Base-by-base conservation (phyloP, 768 basidiomycete genomes). In the Podaxis sp. region DNA sequence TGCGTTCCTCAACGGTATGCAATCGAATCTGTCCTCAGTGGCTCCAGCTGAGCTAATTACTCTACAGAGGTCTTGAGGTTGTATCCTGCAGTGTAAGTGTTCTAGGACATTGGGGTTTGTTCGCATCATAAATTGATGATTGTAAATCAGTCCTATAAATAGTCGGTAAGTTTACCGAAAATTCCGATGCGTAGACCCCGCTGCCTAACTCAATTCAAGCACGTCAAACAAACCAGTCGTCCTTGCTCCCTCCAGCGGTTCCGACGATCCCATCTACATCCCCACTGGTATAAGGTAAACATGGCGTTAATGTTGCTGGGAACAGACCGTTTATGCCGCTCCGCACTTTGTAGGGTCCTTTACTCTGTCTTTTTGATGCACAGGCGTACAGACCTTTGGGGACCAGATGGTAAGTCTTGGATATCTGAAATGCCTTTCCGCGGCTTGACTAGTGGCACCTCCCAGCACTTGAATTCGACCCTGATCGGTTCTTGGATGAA, bases 401-500 rank as follows among this genome's bases (percentile, higher is more conserved):
- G 85, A 7, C 78, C 84, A 1, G 85, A 86, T 67, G 86, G 85
- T 84, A 61, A 36, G 75, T 61, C 1, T 50, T 61, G 13, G 6
- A 38, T 47, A 4, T 51, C 55, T 43, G 22, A 25, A 19, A 9
- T 17, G 8, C 24, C 37, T 9, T 40, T 15, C 2, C 15, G 55
- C 13, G 15, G 13, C 29, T n/a, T 54, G 33, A 57, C 13, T 24
- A 38, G 11, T 49, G 9, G 24, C 37, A 24, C 17, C 38, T 25
- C 38, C 6, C 49, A 78, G 84, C 85, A 2, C 79, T 81, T 17
- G 65, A 76, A 53, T 89, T 88, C 65, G 86, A 89, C 66, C 88
- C 87, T 0, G 85, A 87, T 65, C 77, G 88, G 15, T 90, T 85
- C 77, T 70, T 88, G 50, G 87, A 89, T 60, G 78, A 79, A 9